A percentile compares a stretch with the other conserved stretches of the same genome.
Evolutionary conservation across 306 rosid species (phyloP).

Genomic region (Prunus salicina): DNA sequence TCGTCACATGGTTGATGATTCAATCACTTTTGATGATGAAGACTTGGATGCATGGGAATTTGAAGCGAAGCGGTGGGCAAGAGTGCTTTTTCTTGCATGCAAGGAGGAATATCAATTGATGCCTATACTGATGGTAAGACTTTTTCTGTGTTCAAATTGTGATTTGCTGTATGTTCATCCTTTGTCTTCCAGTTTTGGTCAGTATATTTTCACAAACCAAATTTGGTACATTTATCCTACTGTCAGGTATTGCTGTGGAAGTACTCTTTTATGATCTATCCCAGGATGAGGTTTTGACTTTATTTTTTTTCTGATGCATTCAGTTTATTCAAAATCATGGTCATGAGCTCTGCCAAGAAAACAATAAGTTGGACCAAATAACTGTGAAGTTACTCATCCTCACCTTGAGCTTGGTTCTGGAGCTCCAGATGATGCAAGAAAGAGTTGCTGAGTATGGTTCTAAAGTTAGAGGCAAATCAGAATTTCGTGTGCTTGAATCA

Average conservation of each 20-base stretch:
- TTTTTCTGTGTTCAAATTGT: constrained; percentile 1
- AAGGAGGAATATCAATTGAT: constrained; percentile 54
- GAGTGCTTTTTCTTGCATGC: constrained; percentile 71
- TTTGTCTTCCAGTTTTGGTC: neutral
- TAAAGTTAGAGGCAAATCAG: constrained; percentile 36
- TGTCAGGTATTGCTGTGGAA: neutral
- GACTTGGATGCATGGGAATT: constrained; percentile 82
- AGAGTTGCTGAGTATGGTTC: constrained; percentile 39
- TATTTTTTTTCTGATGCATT: constrained; percentile 18
- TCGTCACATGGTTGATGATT: constrained; percentile 26
- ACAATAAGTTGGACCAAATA: constrained; percentile 31
- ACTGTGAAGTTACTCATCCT: constrained; percentile 79
- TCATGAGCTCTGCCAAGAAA: constrained; percentile 45
- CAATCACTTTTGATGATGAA: constrained; percentile 63
- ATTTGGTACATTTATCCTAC: neutral
- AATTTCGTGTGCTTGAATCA: constrained; percentile 29
- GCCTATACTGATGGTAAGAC: constrained; percentile 60
- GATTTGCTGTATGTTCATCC: neutral
- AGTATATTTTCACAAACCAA: neutral
- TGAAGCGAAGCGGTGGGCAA: constrained; percentile 86
- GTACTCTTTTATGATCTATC: neutral
- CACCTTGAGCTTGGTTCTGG: constrained; percentile 64
- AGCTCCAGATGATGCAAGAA: constrained; percentile 65
- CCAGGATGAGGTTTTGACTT: constrained; percentile 19
- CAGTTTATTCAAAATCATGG: constrained; percentile 67